Percentiles rank a stretch among this genome's conserved stretches.
Evolutionary conservation across 805 yeast genomes (phyloP).

Genomic region (Hanseniaspora mollemarum): DNA sequence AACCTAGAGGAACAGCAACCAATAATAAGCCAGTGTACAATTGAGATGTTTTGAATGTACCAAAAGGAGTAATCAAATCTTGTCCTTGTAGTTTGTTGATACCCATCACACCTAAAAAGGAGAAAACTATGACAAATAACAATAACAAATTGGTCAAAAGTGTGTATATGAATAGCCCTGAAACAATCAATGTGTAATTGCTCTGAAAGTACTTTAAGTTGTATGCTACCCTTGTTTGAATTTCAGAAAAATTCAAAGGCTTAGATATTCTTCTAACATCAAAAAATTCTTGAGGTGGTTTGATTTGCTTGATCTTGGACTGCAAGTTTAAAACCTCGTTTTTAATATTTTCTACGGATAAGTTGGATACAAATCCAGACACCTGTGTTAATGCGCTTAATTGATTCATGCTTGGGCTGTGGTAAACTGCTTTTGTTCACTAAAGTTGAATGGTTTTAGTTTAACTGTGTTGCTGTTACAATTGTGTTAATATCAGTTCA

Average conservation of each 20-base stretch:
- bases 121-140: slow-evolving; percentile 68
- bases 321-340: slow-evolving; percentile 46
- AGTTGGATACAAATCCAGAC: slow-evolving; percentile 26
- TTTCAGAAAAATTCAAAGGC: slow-evolving; percentile 79
- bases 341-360: slow-evolving; percentile 30
- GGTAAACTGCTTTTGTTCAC: not conserved
- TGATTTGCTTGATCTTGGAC: slow-evolving; percentile 54
- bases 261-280: slow-evolving; percentile 81
- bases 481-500: no score
- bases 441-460: not conserved
- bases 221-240: slow-evolving; percentile 77
- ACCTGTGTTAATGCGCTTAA: slow-evolving; percentile 19
- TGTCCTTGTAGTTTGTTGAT: slow-evolving; percentile 71
- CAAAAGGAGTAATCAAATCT: slow-evolving; percentile 67
- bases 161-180: slow-evolving; percentile 67
- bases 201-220: slow-evolving; percentile 80
- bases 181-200: slow-evolving; percentile 68
- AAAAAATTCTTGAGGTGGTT: slow-evolving; percentile 88
- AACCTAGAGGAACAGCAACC: slow-evolving; percentile 67
- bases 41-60: slow-evolving; percentile 62
- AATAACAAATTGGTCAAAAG: slow-evolving; percentile 74
- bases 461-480: not conserved
- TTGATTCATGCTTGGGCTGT: slow-evolving; percentile 16
- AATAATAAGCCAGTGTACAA: slow-evolving; percentile 73
- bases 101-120: slow-evolving; percentile 62